Conservation (phyloP, 805 yeast genomes). For the Candida broadrunensis region DNA sequence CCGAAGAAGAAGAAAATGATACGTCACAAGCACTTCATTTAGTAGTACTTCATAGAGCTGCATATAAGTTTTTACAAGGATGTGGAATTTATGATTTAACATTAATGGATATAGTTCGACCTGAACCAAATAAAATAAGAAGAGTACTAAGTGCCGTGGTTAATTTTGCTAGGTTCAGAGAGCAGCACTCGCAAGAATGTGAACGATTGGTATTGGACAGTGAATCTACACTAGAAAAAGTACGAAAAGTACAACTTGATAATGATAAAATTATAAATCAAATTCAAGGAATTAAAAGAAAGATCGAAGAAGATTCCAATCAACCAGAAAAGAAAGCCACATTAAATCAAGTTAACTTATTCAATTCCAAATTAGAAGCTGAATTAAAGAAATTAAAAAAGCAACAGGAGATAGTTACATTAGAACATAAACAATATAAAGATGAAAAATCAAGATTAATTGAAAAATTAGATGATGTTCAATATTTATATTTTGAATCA, state of each 20-base stretch:
- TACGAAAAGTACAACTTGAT: constrained; percentile 37
- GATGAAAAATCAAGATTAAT: constrained; percentile 57
- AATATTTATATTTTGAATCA: constrained; percentile 53
- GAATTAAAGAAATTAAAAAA: constrained; percentile 60
- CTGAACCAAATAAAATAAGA: constrained; percentile 65
- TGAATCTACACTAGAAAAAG: constrained; percentile 30
- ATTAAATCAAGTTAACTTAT: constrained; percentile 37
- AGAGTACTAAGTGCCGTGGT: constrained; percentile 78
- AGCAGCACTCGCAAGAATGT: constrained; percentile 68
- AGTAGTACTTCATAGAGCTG: constrained; percentile 56
- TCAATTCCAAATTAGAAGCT: constrained; percentile 55
- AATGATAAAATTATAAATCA: constrained; percentile 36
- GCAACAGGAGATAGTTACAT: constrained; percentile 58
- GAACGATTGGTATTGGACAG: constrained; percentile 47
- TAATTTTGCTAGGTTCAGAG: constrained; percentile 81
- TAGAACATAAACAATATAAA: constrained; percentile 64
- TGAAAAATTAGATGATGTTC: constrained; percentile 58
- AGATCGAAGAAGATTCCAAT: constrained; percentile 25
- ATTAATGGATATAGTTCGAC: constrained; percentile 69
- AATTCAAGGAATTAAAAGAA: constrained; percentile 27
- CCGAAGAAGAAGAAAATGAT: constrained; percentile 29
- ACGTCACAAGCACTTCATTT: constrained; percentile 41
- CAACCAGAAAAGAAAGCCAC: constrained; percentile 27
- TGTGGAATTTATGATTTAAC: constrained; percentile 80
- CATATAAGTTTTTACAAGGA: constrained; percentile 59